Percentiles rank a stretch among this genome's conserved stretches.
phyloP scores from a whole-genome alignment of 1,139 yeast species.

The Pichia sp. region DNA sequence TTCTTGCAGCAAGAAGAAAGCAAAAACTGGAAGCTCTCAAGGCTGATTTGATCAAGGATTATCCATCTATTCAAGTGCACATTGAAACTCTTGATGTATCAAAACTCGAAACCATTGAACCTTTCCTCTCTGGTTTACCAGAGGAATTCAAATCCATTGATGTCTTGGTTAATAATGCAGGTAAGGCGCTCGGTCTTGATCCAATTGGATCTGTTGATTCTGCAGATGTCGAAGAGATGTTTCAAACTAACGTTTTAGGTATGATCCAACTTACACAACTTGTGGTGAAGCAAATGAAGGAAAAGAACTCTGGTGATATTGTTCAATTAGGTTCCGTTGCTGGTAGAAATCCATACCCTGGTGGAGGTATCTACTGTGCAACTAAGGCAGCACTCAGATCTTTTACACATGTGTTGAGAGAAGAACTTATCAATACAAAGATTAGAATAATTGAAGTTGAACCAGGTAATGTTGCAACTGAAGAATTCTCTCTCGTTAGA shows the following conservation, averaged over 20 bases:
- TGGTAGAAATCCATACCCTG: conserved; percentile 45
- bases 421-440: conserved; percentile 39
- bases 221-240: conserved; percentile 40
- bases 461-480: conserved; percentile 49
- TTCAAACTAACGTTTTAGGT: conserved; percentile 42
- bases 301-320: conserved; percentile 40
- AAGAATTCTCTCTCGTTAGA: conserved; percentile 43
- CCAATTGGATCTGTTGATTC: conserved; percentile 35
- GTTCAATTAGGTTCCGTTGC: conserved; percentile 46
- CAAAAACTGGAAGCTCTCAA: conserved; percentile 35
- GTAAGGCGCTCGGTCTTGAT: conserved; percentile 43
- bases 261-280: conserved; percentile 43
- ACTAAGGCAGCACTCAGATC: conserved; percentile 42
- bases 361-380: conserved; percentile 46
- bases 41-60: conserved; percentile 28
- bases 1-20: conserved; percentile 43
- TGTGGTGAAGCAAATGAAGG: conserved; percentile 37
- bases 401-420: conserved; percentile 41
- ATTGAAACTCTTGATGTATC: conserved; percentile 40
- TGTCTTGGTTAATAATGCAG: conserved; percentile 45
- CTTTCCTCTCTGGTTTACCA: conserved; percentile 36
- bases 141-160: conserved; percentile 39
- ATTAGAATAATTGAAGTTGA: conserved; percentile 44
- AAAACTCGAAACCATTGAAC: conserved; percentile 32
- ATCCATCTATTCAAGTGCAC: conserved; percentile 34